phyloP scores from a whole-genome alignment of 2,329 filamentous ascomycete species.

The Epicoccum nigrum region DNA sequence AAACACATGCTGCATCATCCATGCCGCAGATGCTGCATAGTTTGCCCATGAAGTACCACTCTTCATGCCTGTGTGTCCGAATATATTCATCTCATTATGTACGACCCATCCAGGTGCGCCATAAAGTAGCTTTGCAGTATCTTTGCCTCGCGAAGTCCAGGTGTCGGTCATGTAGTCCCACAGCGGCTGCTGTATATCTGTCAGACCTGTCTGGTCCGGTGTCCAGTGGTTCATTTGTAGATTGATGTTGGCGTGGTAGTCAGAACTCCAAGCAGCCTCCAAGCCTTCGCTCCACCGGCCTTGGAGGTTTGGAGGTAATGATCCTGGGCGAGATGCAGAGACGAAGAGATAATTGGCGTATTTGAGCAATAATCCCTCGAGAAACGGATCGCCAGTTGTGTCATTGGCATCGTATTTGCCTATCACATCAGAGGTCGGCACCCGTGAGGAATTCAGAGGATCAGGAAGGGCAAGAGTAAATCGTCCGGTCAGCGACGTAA shows the following conservation, averaged over 20 bases:
- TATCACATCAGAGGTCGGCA: conserved; percentile 48
- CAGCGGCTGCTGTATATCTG: conserved; percentile 52
- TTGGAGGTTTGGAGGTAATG: conserved; percentile 62
- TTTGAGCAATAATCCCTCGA: conserved; percentile 61
- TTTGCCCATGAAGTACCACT: conserved; percentile 52
- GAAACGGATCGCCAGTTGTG: conserved; percentile 54
- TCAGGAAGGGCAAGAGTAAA: conserved; percentile 58
- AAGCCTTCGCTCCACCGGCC: conserved; percentile 61
- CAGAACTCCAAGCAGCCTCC: conserved; percentile 57
- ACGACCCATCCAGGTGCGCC: conserved; percentile 61
- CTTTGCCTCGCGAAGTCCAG: conserved; percentile 60
- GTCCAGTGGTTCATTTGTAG: conserved; percentile 68
- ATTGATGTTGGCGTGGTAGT: conserved; percentile 67
- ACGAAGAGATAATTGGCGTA: conserved; percentile 63
- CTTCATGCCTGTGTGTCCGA: conserved; percentile 62
- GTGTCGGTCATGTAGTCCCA: conserved; percentile 62
- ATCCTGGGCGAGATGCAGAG: conserved; percentile 57
- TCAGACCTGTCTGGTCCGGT: conserved; percentile 60
- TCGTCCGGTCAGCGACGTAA: conserved; percentile 44
- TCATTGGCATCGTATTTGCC: conserved; percentile 34
- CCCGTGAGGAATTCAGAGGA: conserved; percentile 46
- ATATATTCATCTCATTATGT: conserved; percentile 65
- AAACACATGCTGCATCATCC: conserved; percentile 67
- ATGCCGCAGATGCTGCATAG: conserved; percentile 58
- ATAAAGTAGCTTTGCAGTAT: conserved; percentile 62